These are phyloP conservation scores for Boletus sp. DNA, from an alignment of 768 basidiomycete genomes.

Conservation along the genomic window DNA sequence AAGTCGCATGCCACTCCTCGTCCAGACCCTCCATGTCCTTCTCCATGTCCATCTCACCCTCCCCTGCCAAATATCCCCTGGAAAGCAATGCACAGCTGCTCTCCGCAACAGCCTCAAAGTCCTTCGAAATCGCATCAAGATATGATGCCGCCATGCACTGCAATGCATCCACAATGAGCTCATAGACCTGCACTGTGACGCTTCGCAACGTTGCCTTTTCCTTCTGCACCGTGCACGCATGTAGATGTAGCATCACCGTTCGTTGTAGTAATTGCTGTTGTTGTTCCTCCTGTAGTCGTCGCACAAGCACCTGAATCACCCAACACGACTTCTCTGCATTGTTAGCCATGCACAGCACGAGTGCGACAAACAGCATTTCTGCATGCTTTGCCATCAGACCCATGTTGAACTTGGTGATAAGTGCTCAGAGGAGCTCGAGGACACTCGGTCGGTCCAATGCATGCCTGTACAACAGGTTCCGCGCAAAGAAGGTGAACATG, in stretches of 20 bases:
- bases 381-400: constrained; percentile 74
- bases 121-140: constrained; percentile 50
- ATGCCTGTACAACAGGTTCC: constrained; percentile 86
- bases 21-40: constrained; percentile 51
- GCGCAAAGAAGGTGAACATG: constrained; percentile 88
- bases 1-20: constrained; percentile 78
- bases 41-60: constrained; percentile 47
- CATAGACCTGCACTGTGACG: constrained; percentile 80
- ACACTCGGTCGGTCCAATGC: constrained; percentile 91
- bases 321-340: constrained; percentile 89
- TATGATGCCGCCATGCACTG: constrained; percentile 46
- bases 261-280: constrained; percentile 50
- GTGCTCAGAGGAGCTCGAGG: constrained; percentile 84
- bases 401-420: constrained; percentile 81
- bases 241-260: constrained; percentile 65
- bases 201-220: constrained; percentile 61
- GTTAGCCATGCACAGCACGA: constrained; percentile 92
- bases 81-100: constrained; percentile 4
- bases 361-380: constrained; percentile 85
- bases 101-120: constrained; percentile 41
- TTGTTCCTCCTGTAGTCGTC: constrained; percentile 60
- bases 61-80: constrained; percentile 13
- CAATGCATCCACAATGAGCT: constrained; percentile 72
- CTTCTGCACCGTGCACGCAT: constrained; percentile 71
- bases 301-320: constrained; percentile 77